Base-by-base conservation (phyloP, 2,329 filamentous ascomycete genomes). In the Peltaster fructicola region DNA sequence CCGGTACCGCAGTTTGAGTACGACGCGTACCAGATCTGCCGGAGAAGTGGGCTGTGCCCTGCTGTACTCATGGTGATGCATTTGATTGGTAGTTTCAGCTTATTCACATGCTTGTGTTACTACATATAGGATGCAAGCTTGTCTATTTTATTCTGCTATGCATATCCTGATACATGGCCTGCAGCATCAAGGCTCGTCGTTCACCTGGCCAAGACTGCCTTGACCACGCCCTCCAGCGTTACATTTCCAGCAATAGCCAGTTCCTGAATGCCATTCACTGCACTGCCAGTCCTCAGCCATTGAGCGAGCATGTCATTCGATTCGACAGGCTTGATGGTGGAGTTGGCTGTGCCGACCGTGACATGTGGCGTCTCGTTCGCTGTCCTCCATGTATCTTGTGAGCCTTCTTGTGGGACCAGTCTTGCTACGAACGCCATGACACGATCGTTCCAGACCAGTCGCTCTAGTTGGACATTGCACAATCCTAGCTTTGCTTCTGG, bases 341-440 rank as follows among this genome's bases (percentile, higher is more conserved):
- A 52, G 36, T 72, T 65, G 7, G 71, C 68, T 1, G 88, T 98
- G 11, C 88, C 88, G 6, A 95, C 62, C 0, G 88, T 98, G 31
- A 98, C 68, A 47, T 98, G 88, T 7, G 84, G 71, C 15, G 90
- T 62, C 8, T 61, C 53, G 44, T 98, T 98, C 20, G 68, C 65
- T 32, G 73, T 85, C 27, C 70, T 59, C 27, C 56, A 61, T 4
- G 38, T 30, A 20, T 54, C 25, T 26, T 24, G 69, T 73, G 79
- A 22, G 56, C 54, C 53, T 29, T 70, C 67, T 1, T 28, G 26
- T 15, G 39, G 28, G 46, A 55, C 32, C 3, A 91, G 57, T 7
- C 84, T 68, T 9, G 80, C 81, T 3, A 91, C 78, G 29, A 98
- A 75, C 5, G 81, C 74, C 88, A 98, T 95, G 43, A 95, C 60